Percentiles rank a stretch among this genome's conserved stretches.
phyloP scores from a whole-genome alignment of 345 rosid genomes.

The Populus euphratica region DNA sequence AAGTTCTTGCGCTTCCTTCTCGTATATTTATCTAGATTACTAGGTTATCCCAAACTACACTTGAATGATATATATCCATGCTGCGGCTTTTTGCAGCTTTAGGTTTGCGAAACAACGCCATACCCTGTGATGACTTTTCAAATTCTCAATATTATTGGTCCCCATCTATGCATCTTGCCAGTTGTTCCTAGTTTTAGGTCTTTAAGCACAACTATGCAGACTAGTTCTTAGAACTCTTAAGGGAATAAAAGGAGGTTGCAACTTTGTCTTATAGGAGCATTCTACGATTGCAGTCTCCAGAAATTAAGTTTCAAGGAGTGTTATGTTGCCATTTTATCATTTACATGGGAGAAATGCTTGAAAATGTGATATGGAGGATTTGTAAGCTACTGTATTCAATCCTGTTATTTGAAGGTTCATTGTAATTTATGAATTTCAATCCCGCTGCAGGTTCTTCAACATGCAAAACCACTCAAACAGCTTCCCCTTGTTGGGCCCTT shows the following conservation, averaged over 20 bases:
- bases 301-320: background rate
- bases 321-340: background rate
- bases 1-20: constrained; percentile 16
- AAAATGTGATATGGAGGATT: background rate
- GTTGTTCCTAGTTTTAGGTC: no score
- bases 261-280: background rate
- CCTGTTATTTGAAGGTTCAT: background rate
- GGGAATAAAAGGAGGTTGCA: background rate
- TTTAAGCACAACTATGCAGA: no score
- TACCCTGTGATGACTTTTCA: background rate
- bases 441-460: constrained; percentile 43
- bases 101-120: background rate
- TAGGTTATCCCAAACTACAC: background rate
- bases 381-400: no score
- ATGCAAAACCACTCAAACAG: constrained; percentile 48
- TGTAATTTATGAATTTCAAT: background rate
- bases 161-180: no score
- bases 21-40: background rate
- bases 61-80: background rate
- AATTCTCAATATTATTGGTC: background rate
- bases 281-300: background rate
- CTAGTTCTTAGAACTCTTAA: background rate
- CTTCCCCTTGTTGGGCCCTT: constrained; percentile 54
- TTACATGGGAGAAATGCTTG: background rate
- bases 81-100: background rate